Evolutionary conservation across 345 rosid genomes (phyloP), one percentile per base, ranked within the genome.

Genomic region (Dimocarpus longan): DNA sequence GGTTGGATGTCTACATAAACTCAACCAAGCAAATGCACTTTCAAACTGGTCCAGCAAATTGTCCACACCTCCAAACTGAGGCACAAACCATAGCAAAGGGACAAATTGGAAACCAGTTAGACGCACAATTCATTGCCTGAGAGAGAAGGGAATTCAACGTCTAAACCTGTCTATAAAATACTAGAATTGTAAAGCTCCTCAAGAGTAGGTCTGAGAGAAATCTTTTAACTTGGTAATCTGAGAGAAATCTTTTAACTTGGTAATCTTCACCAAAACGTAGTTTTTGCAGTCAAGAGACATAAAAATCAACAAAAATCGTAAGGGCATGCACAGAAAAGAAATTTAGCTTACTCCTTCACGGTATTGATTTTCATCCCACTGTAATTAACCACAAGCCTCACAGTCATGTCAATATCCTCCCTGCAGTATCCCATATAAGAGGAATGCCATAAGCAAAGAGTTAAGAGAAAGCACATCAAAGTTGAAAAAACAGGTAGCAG

Each of bases 371-470:
- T 95, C 89, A 95, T 83, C 60, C 98, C 99, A 64, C 88, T 91
- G 92, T 88, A 95, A 85, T 87, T 95, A 71, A 93, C 91, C 80
- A 95, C 97, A 80, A 93, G 98, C 83, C 99, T 92, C 65, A 95
- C 88, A 73, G 93, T 92, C 99, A 95, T 95, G 63, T 83, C 84
- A 71, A 93, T 85, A 82, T 93, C 98, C 79, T 90, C 95, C 82
- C 98, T 93, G 91, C 81, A 83, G 75, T 70, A 64, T 16, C 67
- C 64, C 77, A 69, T 76, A 79, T 21, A 62, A 77, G 37, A 59
- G 76, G 21, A 56, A 5, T 66, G 65, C 74, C 32, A 69, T 63
- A 72, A 64, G 73, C n/a, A 78, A 73, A 39, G 0, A 64, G 75
- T 65, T 6, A 56, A 57, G 9, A 26, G 3, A 59, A 32, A 64